A percentile compares a stretch with the other conserved stretches of the same genome.
Evolutionary conservation across 352 stramenopile species (phyloP).

Genomic region (Phytophthora agathidicida): DNA sequence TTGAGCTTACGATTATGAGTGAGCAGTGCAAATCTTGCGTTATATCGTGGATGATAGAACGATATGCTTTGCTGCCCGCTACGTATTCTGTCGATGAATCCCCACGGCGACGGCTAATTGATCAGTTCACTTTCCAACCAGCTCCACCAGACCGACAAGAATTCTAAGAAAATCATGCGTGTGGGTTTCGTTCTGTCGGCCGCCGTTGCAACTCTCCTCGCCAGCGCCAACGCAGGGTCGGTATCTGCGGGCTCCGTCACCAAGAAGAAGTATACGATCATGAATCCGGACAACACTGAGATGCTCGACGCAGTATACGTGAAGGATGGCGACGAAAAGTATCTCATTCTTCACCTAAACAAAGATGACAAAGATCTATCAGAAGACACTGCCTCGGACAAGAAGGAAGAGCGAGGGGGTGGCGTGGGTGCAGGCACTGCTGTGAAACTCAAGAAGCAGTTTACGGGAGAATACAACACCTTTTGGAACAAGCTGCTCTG

Average conservation of each 20-base stretch:
- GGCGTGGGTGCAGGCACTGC: background rate
- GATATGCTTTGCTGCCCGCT: no score
- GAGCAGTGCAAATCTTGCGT: no score
- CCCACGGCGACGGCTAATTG: no score
- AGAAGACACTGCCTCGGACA: background rate
- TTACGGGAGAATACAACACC: background rate
- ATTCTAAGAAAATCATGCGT: no score
- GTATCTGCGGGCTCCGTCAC: background rate
- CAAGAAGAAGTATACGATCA: slow-evolving; percentile 9
- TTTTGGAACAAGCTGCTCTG: background rate
- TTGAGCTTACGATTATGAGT: no score
- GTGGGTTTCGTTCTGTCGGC: no score
- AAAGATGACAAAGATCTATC: background rate
- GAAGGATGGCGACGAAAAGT: background rate
- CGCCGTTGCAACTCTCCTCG: no score
- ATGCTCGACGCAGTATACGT: background rate
- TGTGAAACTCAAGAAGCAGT: background rate
- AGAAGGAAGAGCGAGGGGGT: background rate
- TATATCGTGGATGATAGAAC: no score
- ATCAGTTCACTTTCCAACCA: no score
- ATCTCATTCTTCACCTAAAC: background rate
- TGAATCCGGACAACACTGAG: background rate
- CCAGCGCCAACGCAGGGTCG: background rate
- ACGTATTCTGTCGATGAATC: no score
- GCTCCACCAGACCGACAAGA: no score